Base-by-base conservation (phyloP, 2,329 filamentous ascomycete species). In the Penicillium freii region DNA sequence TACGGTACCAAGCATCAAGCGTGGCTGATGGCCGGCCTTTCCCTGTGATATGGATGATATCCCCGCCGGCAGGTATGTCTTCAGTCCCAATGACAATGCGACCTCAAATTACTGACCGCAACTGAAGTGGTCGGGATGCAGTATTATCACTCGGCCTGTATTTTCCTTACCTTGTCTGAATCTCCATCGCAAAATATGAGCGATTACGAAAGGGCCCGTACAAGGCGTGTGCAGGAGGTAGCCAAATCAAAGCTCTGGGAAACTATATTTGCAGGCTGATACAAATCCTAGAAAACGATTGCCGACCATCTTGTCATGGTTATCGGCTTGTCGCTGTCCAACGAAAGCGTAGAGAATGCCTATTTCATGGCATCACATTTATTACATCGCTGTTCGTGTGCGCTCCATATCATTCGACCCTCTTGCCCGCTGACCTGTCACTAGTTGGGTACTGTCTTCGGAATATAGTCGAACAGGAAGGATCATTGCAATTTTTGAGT, bases 41-140 rank as follows among this genome's bases (percentile, higher is more conserved):
- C 43, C 73, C 73, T 15, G 67, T 70, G 39, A 52, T 74, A 27
- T 75, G 73, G 73, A 74, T 75, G 60, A 68, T 72, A 52, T 70
- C 71, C 25, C 66, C 69, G 2, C 66, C 71, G 40, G 71, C 70
- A 19, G 71, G 73, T 74, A 58, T 36, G 68, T 62, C 23, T 38
- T 33, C 5, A 25, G 5, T 46, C 6, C 25, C 5, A 9, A 19
- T 2, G 25, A 48, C 9, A 10, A 42, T 19, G 15, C 2, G 38
- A 3, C 5, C 17, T 27, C 13, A n/a, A 23, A 36, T 17, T 39
- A 17, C 27, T 52, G 9, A 60, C 51, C 9, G n/a, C 17, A 3
- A 17, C 15, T 19, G 11, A 47, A 71, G 74, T 73, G 1, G 69
- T 77, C 23, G 74, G 71, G 11, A 56, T 76, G 60, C 73, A 76